Percentiles rank a stretch among this genome's conserved stretches.
These are phyloP conservation scores for Arachnomyces sp. DNA, from an alignment of 2,329 filamentous ascomycete species.

Conservation along the genomic window DNA sequence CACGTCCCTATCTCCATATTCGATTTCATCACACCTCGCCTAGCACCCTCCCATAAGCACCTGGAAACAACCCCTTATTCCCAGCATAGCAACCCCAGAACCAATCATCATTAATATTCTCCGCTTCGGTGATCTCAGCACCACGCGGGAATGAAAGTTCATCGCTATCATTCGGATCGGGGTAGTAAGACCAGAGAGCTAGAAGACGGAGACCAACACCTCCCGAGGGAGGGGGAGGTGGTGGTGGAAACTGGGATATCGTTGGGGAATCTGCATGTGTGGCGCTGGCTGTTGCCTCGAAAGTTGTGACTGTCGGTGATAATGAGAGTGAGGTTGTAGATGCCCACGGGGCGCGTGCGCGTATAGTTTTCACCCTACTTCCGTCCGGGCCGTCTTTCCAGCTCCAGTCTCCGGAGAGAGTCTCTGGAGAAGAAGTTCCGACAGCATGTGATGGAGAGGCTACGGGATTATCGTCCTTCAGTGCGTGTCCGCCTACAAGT, in stretches of 20 bases:
- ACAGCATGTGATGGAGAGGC: constrained; percentile 8
- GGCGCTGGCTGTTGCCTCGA: neutral
- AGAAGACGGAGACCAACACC: constrained; percentile 58
- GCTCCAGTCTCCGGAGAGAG: constrained; percentile 30
- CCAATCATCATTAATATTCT: constrained; percentile 89
- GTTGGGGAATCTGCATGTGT: constrained; percentile 19
- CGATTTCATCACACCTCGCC: constrained; percentile 24
- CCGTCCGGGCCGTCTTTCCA: constrained; percentile 36
- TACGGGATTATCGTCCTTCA: constrained; percentile 50
- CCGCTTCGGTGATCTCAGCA: constrained; percentile 73
- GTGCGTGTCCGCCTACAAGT: constrained; percentile 66
- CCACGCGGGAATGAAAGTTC: constrained; percentile 78
- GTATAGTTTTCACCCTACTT: constrained; percentile 30
- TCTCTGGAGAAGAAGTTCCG: constrained; percentile 21
- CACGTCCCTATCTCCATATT: too few species aligned
- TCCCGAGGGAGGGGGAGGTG: constrained; percentile 63
- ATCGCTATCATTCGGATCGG: constrained; percentile 49
- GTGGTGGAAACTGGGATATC: constrained; percentile 5
- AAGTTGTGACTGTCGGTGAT: constrained; percentile 3
- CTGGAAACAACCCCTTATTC: constrained; percentile 69
- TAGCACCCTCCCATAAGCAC: constrained; percentile 59
- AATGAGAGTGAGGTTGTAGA: constrained; percentile 8
- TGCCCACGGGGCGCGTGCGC: constrained; percentile 17
- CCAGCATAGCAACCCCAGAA: constrained; percentile 82
- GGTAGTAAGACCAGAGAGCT: constrained; percentile 74